A percentile compares a stretch with the other conserved stretches of the same genome.
These are phyloP conservation scores for Paxillus involutus DNA, from an alignment of 768 basidiomycete genomes.

Conservation along the genomic window DNA sequence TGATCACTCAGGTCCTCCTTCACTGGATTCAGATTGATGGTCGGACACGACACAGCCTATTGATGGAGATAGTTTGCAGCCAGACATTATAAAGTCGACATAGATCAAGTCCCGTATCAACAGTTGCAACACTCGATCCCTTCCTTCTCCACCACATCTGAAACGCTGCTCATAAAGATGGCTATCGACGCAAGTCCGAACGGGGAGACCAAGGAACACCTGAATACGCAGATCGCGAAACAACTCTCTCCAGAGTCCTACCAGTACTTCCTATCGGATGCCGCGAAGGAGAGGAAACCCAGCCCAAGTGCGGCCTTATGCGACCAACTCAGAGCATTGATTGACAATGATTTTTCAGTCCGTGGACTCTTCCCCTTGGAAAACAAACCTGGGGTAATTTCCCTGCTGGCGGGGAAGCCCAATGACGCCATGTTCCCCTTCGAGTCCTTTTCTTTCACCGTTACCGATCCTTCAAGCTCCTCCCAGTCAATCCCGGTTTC, in stretches of 20 bases:
- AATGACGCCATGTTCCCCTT: constrained; percentile 92
- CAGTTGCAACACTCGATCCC: not conserved
- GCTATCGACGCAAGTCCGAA: not conserved
- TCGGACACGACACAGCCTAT: not conserved
- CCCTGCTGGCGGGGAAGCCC: constrained; percentile 88
- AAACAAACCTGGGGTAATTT: constrained; percentile 72
- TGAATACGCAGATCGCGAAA: constrained; percentile 1
- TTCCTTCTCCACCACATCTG: not conserved
- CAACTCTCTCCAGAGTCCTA: constrained; percentile 57
- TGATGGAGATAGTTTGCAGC: not conserved
- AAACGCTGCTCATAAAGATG: constrained; percentile 4
- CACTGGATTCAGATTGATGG: no score
- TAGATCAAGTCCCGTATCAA: not conserved
- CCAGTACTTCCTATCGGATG: constrained; percentile 55
- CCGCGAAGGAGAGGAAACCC: constrained; percentile 60
- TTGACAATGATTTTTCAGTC: constrained; percentile 38
- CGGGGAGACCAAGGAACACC: not conserved
- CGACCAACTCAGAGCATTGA: not conserved
- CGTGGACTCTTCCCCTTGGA: constrained; percentile 78
- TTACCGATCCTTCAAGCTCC: constrained; percentile 48
- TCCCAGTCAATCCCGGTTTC: constrained; percentile 47
- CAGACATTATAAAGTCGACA: constrained; percentile 4
- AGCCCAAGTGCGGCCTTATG: constrained; percentile 52
- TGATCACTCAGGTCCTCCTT: not conserved
- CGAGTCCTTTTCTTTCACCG: constrained; percentile 69